Conservation (phyloP, 1,284 basidiomycete species). For the Ustilago crameri region DNA sequence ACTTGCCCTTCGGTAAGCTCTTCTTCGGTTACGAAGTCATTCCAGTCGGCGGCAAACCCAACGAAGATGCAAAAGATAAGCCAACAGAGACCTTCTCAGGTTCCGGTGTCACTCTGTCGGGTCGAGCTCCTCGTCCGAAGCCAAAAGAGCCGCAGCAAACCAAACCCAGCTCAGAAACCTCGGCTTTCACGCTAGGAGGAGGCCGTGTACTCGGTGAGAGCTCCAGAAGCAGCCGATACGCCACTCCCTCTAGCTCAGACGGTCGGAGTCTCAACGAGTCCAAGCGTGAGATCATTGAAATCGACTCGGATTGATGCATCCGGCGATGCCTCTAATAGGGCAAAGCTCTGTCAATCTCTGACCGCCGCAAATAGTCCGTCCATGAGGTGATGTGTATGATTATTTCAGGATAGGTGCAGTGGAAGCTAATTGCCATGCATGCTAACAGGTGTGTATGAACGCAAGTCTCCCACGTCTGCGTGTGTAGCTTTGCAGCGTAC, state of each 20-base stretch:
- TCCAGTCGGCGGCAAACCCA: slow-evolving; percentile 53
- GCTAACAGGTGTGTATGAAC: too few species aligned
- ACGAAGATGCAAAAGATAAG: slow-evolving; percentile 12
- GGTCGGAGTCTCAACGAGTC: slow-evolving; percentile 31
- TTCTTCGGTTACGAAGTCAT: slow-evolving; percentile 67
- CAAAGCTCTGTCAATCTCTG: too few species aligned
- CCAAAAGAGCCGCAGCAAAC: slow-evolving; percentile 18
- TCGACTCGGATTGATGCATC: slow-evolving; percentile 52
- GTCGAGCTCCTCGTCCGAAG: slow-evolving; percentile 30
- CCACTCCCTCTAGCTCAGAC: slow-evolving; percentile 27
- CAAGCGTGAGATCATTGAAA: slow-evolving; percentile 54
- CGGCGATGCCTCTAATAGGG: neutral
- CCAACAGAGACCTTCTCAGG: slow-evolving; percentile 26
- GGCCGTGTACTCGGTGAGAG: slow-evolving; percentile 34
- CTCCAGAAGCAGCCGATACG: slow-evolving; percentile 41
- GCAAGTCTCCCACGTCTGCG: too few species aligned
- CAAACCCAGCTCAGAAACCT: slow-evolving; percentile 11
- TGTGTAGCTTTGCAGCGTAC: too few species aligned
- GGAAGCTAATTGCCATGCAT: too few species aligned
- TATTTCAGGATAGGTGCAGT: too few species aligned
- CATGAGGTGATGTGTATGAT: too few species aligned
- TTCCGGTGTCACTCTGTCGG: slow-evolving; percentile 32
- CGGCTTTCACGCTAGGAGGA: slow-evolving; percentile 35
- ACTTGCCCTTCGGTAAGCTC: slow-evolving; percentile 81
- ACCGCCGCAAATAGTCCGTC: too few species aligned